phyloP scores from a whole-genome alignment of 2,329 filamentous ascomycete species.

The Penicillium sp. region DNA sequence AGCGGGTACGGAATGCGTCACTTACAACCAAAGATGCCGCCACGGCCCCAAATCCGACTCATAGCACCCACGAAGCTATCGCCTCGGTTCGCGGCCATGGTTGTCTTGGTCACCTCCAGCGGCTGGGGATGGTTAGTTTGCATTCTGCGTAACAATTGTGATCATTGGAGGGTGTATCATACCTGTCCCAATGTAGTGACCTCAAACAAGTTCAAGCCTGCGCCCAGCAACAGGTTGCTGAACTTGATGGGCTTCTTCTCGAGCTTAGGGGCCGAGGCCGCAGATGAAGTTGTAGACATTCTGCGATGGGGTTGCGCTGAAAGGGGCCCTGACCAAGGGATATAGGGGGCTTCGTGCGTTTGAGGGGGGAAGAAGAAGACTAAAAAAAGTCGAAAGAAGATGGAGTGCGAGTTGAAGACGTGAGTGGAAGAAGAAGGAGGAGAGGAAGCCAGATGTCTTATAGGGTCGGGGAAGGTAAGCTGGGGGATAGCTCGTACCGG shows the following conservation, averaged over 20 bases:
- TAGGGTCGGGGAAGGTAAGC: constrained; percentile 16
- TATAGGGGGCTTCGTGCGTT: constrained; percentile 78
- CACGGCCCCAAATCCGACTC: constrained; percentile 84
- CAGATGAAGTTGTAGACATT: constrained; percentile 51
- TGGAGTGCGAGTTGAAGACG: constrained; percentile 14
- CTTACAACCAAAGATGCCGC: constrained; percentile 91
- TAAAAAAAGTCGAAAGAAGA: constrained; percentile 17
- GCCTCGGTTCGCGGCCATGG: constrained; percentile 94
- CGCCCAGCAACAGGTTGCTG: constrained; percentile 93
- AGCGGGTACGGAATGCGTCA: constrained; percentile 9
- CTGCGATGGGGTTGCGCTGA: constrained; percentile 55
- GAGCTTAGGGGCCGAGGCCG: constrained; percentile 56
- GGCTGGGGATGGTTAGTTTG: constrained; percentile 51
- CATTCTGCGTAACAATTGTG: not conserved
- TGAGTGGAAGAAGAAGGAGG: constrained; percentile 17
- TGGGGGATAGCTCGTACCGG: constrained; percentile 8
- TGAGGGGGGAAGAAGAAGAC: constrained; percentile 27
- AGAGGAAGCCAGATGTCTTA: constrained; percentile 20
- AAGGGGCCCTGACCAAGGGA: constrained; percentile 98
- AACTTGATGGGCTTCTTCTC: constrained; percentile 99
- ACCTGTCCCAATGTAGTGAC: constrained; percentile 67
- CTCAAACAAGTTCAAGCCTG: constrained; percentile 94
- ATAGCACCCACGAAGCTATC: constrained; percentile 82
- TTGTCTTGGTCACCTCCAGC: constrained; percentile 98
- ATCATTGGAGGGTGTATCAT: constrained; percentile 17